phyloP scores from a whole-genome alignment of 257 asterid genomes.

The Lycium ferocissimum region DNA sequence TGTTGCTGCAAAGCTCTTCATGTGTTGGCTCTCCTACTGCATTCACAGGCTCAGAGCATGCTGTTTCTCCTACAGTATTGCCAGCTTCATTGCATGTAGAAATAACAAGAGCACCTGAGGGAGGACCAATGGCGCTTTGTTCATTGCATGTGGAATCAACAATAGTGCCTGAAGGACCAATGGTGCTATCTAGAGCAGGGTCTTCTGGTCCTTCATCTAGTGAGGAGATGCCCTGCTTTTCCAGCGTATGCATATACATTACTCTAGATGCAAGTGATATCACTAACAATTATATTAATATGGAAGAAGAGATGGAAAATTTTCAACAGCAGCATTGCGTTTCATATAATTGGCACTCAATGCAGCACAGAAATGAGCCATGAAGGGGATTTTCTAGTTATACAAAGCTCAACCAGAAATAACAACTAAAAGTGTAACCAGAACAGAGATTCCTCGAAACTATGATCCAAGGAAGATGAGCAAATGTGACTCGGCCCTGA shows the following conservation, averaged over 20 bases:
- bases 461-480: neutral
- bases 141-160: neutral
- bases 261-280: neutral
- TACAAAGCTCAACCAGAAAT: neutral
- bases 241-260: neutral
- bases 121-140: neutral
- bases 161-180: neutral
- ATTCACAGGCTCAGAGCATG: neutral
- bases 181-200: neutral
- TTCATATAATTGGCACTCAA: neutral
- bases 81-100: neutral
- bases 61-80: slow-evolving; percentile 5
- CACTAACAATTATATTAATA: neutral
- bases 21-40: neutral
- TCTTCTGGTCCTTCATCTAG: neutral
- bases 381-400: neutral
- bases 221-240: neutral
- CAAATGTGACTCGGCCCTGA: neutral
- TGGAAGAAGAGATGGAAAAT: neutral
- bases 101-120: neutral
- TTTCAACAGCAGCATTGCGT: neutral
- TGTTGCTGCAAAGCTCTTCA: neutral
- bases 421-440: neutral
- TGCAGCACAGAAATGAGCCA: neutral
- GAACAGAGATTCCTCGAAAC: neutral